phyloP scores from a whole-genome alignment of 2,329 filamentous ascomycete genomes.

The Aspergillus sp. region DNA sequence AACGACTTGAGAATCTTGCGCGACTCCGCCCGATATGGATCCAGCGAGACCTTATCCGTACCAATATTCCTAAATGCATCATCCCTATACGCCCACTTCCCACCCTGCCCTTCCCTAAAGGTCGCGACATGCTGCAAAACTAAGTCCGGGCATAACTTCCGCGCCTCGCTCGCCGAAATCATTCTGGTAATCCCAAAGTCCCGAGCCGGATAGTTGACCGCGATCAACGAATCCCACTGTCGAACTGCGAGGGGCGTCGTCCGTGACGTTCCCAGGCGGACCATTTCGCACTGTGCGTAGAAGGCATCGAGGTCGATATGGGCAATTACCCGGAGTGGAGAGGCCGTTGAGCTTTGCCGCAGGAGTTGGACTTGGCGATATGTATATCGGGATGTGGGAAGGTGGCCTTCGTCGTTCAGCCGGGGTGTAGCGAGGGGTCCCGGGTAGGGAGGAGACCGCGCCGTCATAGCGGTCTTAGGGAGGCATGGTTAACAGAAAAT shows the following conservation, averaged over 20 bases:
- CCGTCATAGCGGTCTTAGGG: not conserved
- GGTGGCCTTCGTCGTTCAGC: constrained; percentile 30
- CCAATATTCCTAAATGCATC: constrained; percentile 71
- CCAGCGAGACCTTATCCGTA: constrained; percentile 87
- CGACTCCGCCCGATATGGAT: constrained; percentile 81
- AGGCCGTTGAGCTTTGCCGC: constrained; percentile 59
- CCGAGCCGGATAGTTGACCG: constrained; percentile 89
- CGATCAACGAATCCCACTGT: constrained; percentile 92
- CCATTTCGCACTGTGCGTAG: constrained; percentile 93
- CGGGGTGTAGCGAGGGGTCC: constrained; percentile 16
- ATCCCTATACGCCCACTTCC: constrained; percentile 78
- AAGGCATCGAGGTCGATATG: constrained; percentile 97
- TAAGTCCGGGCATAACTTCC: constrained; percentile 75
- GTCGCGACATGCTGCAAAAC: constrained; percentile 89
- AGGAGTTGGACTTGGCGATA: constrained; percentile 74
- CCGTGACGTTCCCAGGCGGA: constrained; percentile 65
- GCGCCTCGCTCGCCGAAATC: constrained; percentile 70
- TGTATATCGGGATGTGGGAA: constrained; percentile 61
- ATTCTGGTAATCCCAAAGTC: constrained; percentile 71
- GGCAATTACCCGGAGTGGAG: constrained; percentile 75
- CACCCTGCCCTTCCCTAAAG: constrained; percentile 80
- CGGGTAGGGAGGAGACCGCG: constrained; percentile 46
- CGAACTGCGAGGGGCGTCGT: constrained; percentile 82
- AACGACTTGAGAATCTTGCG: constrained; percentile 72
- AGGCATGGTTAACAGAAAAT: too few relatives aligned